Evolutionary conservation across 495 filamentous ascomycete species (phyloP).

Genomic region (Hyaloscypha finlandica): DNA sequence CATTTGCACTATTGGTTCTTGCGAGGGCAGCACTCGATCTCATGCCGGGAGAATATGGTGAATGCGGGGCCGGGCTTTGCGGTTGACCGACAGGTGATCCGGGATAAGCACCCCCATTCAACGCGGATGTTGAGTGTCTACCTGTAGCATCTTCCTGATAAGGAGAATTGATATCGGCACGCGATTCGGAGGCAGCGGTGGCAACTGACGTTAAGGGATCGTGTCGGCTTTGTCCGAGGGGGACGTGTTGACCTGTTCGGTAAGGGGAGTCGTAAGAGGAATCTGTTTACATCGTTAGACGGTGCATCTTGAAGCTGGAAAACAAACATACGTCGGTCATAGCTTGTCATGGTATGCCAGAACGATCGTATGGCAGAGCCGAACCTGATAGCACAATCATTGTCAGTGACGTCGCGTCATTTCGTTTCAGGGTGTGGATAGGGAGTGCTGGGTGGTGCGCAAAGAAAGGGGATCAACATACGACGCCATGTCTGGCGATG

Average conservation of each 20-base stretch:
- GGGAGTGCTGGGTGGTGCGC: background rate
- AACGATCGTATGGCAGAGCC: constrained; percentile 64
- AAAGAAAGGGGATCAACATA: constrained; percentile 29
- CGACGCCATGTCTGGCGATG: constrained; percentile 37
- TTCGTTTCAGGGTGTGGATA: background rate
- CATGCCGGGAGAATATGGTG: constrained; percentile 90
- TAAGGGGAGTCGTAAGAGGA: constrained; percentile 85
- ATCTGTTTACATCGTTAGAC: constrained; percentile 51
- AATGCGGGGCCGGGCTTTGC: constrained; percentile 61
- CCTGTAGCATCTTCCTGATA: constrained; percentile 67
- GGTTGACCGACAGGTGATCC: constrained; percentile 55
- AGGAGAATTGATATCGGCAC: constrained; percentile 69
- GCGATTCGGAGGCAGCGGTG: constrained; percentile 74
- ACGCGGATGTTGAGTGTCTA: constrained; percentile 53
- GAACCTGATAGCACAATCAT: constrained; percentile 20
- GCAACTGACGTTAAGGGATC: constrained; percentile 76
- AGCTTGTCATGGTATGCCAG: constrained; percentile 93
- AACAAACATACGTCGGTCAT: constrained; percentile 57
- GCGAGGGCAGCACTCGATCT: constrained; percentile 67
- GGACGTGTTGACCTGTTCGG: constrained; percentile 78
- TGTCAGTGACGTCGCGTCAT: constrained; percentile 21
- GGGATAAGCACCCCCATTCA: constrained; percentile 47
- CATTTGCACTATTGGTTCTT: constrained; percentile 53
- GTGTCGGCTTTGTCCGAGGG: constrained; percentile 69
- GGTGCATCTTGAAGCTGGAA: constrained; percentile 14